A percentile compares a stretch with the other conserved stretches of the same genome.
phyloP scores from a whole-genome alignment of 73 alveolate species.

The Stentor roeselii region DNA sequence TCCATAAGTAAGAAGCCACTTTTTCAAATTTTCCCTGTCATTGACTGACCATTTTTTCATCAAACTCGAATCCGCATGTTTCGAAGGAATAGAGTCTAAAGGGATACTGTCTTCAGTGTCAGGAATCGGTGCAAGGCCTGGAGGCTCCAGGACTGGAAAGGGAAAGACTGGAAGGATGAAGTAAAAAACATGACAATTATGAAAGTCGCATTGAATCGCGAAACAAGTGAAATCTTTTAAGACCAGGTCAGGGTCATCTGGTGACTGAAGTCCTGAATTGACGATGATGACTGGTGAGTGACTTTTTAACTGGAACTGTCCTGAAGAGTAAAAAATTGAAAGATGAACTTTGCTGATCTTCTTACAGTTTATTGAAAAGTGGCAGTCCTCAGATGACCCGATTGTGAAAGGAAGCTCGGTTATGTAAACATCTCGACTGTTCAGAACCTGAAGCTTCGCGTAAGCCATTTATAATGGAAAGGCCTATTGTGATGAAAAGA shows the following conservation, averaged over 20 bases:
- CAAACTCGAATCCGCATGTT: conserved; percentile 44
- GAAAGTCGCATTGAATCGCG: conserved; percentile 14
- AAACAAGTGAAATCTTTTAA: conserved; percentile 1
- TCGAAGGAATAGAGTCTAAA: not conserved
- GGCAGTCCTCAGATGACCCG: not conserved
- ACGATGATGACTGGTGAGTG: not conserved
- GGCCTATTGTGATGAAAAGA: too few species aligned
- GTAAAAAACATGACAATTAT: not conserved
- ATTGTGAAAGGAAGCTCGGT: not conserved
- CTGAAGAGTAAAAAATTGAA: not conserved
- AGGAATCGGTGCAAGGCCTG: conserved; percentile 24
- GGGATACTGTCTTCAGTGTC: conserved; percentile 16
- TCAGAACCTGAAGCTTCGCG: conserved; percentile 22
- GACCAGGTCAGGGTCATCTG: conserved; percentile 11
- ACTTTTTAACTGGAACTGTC: conserved; percentile 16
- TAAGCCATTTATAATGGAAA: conserved; percentile 13
- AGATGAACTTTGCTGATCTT: not conserved
- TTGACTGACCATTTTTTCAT: conserved; percentile 52
- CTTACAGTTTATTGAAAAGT: conserved; percentile 3
- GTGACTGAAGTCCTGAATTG: not conserved
- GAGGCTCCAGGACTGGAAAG: conserved; percentile 20
- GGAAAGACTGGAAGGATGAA: conserved; percentile 20
- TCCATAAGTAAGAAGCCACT: conserved; percentile 76
- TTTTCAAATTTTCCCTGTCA: conserved; percentile 65
- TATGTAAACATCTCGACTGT: not conserved